Evolutionary conservation across 345 rosid genomes (phyloP).

Genomic region (Anacardium occidentale): DNA sequence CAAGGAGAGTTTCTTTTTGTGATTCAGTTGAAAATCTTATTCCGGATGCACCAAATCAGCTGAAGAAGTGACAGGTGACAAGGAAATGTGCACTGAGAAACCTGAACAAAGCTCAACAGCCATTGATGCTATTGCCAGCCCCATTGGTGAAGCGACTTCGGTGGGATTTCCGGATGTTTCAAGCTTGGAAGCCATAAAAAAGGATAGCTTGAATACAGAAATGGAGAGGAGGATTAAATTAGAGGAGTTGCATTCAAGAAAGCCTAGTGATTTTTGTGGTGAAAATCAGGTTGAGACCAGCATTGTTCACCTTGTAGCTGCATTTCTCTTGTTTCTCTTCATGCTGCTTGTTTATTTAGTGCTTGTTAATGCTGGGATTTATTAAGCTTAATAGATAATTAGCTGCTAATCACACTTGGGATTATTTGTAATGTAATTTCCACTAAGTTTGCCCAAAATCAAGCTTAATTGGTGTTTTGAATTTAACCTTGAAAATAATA

Average conservation of each 20-base stretch:
- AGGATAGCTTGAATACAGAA: neutral
- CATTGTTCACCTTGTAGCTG: neutral
- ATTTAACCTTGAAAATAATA: no score
- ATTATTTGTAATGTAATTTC: no score
- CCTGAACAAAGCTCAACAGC: neutral
- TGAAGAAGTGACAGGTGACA: neutral
- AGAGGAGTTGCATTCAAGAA: conserved; percentile 14
- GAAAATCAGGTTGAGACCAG: conserved; percentile 11
- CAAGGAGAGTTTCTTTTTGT: conserved; percentile 35
- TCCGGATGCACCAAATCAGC: neutral
- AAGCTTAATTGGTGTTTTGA: no score
- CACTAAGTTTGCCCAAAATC: no score
- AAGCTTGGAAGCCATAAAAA: neutral
- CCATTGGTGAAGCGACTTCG: neutral
- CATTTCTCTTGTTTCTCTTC: neutral
- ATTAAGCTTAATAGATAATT: neutral
- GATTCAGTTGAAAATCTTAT: conserved; percentile 19
- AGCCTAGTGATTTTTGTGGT: neutral
- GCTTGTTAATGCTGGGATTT: neutral
- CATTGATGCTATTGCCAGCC: neutral
- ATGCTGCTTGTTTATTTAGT: conserved; percentile 11
- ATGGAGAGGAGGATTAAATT: neutral
- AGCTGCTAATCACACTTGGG: no score
- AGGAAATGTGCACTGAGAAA: neutral
- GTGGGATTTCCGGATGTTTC: neutral